Conservation (phyloP, 2,329 filamentous ascomycete genomes). For the Clonostachys chloroleuca region DNA sequence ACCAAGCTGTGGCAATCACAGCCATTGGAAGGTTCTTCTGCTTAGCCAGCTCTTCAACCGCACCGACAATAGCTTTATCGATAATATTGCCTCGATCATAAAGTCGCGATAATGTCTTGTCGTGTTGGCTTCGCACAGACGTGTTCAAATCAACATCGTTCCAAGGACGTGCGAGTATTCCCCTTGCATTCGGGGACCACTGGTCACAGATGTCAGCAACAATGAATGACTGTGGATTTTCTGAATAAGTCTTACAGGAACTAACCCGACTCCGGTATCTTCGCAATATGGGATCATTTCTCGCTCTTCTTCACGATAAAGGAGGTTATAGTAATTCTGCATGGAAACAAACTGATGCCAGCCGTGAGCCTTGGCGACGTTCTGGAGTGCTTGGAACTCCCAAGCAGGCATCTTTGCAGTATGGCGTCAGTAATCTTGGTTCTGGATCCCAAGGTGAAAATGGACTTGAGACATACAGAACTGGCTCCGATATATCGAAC, state of each 20-base stretch:
- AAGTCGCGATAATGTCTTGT: too few species aligned
- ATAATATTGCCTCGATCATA: conserved; percentile 49
- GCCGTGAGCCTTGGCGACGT: conserved; percentile 42
- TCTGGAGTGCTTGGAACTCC: conserved; percentile 44
- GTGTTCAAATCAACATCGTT: conserved; percentile 56
- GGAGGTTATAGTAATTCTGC: conserved; percentile 50
- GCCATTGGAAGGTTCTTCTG: conserved; percentile 55
- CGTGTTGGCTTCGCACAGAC: too few species aligned
- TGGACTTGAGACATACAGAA: background rate
- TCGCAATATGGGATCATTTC: conserved; percentile 35
- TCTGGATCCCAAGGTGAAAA: too few species aligned
- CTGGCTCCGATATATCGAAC: conserved; percentile 24
- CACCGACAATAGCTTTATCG: conserved; percentile 12
- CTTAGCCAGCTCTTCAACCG: conserved; percentile 47
- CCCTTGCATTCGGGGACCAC: conserved; percentile 9
- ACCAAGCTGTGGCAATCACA: conserved; percentile 62
- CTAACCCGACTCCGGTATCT: conserved; percentile 31
- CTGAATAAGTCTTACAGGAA: conserved; percentile 17
- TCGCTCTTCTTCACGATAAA: conserved; percentile 54
- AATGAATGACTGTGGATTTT: too few species aligned
- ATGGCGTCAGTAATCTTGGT: too few species aligned
- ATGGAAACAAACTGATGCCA: conserved; percentile 54
- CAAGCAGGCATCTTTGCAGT: conserved; percentile 30
- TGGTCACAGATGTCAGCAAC: too few species aligned
- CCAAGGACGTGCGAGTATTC: conserved; percentile 24